Conservation (phyloP, 2,329 filamentous ascomycete species). For the Sarocladium strictum region DNA sequence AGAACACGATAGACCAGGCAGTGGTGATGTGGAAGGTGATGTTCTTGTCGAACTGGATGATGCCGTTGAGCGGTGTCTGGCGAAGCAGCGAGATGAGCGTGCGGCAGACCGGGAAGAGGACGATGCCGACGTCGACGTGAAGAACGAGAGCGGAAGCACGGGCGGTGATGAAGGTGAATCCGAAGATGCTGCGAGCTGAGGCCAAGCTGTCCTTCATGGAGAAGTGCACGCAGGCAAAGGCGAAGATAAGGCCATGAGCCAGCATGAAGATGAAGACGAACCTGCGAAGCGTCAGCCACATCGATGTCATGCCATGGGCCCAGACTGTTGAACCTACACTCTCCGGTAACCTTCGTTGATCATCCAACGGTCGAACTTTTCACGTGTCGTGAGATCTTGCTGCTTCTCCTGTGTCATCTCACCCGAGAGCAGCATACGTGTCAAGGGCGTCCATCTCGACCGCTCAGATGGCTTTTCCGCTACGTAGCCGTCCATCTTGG, state of each 20-base stretch:
- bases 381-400: conserved; percentile 59
- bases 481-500: conserved; percentile 22
- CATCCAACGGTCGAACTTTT: conserved; percentile 82
- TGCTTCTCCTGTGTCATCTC: conserved; percentile 73
- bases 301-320: background rate
- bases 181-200: conserved; percentile 60
- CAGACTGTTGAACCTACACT: conserved; percentile 50
- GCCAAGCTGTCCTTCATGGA: conserved; percentile 70
- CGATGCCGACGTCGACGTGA: conserved; percentile 74
- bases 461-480: conserved; percentile 52
- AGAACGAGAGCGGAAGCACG: conserved; percentile 69
- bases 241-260: conserved; percentile 70
- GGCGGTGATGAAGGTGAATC: conserved; percentile 71
- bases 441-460: conserved; percentile 76
- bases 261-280: conserved; percentile 72
- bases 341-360: conserved; percentile 79
- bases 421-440: conserved; percentile 75
- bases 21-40: conserved; percentile 83
- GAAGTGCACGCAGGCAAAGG: conserved; percentile 76
- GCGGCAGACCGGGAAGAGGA: conserved; percentile 77
- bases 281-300: conserved; percentile 33
- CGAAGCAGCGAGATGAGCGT: conserved; percentile 76
- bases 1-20: conserved; percentile 85
- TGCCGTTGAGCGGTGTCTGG: conserved; percentile 76
- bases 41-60: conserved; percentile 86